Evolutionary conservation across 2,329 filamentous ascomycete genomes (phyloP), one percentile per base, ranked within the genome.

Genomic region (Diaporthe batatas): DNA sequence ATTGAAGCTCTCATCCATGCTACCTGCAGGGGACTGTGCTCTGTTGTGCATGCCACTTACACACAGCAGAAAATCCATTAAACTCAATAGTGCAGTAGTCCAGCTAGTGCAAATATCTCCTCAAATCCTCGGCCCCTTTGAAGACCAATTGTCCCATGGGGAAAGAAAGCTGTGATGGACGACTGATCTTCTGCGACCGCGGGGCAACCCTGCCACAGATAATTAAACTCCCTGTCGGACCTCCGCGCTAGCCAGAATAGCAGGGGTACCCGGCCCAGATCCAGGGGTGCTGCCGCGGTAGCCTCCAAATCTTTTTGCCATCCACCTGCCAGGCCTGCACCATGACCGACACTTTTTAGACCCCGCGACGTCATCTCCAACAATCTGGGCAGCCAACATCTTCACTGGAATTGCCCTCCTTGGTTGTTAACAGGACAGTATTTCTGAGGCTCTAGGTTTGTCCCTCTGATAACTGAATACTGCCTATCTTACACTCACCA

Each of bases 361-460:
- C 51, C 34, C 51, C 34, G 58, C 53, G 47, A 67, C 62, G 47
- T 67, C 62, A 67, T 67, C 32, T 32, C n/a, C 25, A 47, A 47
- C 62, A 53, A 23, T 29, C 47, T 18, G n/a, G 47, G 47, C 47
- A 36, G 32, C 47, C 47, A 67, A 25, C 21, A 53, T 53, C 62
- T n/a, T 67, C 47, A 53, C 62, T n/a, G 18, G 47, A 39, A 51
- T 25, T 16, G 29, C 29, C n/a, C 47, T 39, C n/a, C 14, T 67
- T 39, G 44, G 16, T 14, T 36, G 62, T 34, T 32, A 67, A 32
- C n/a, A 67, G 62, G 62, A n/a, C 47, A 25, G 21, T 53, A 39
- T 53, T 36, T 34, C 25, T n/a, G 10, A n/a, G 29, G 23, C 16
- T 53, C 47, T 53, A 53, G 62, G 62, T 67, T 67, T 67, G 62